phyloP scores from a whole-genome alignment of 176 grass and related monocot genomes.

The Triticum aestivum region DNA sequence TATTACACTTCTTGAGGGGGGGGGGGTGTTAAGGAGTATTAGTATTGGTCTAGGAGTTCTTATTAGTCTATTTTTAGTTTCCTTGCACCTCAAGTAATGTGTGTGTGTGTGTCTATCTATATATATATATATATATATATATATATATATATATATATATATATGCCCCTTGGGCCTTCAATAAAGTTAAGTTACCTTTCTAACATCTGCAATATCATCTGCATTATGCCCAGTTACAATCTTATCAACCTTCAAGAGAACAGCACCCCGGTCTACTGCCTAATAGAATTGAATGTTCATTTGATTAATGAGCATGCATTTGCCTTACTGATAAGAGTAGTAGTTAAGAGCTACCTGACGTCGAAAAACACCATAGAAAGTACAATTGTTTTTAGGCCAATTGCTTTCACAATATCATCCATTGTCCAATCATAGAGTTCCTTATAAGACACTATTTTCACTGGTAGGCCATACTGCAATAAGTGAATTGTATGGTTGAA shows the following conservation, averaged over 20 bases:
- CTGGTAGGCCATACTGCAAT: conserved; percentile 72
- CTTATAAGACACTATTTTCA: conserved; percentile 96
- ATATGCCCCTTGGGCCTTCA: too few relatives aligned
- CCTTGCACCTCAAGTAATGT: too few relatives aligned
- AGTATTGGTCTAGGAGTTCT: too few relatives aligned
- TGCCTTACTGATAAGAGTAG: neutral
- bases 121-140: too few relatives aligned
- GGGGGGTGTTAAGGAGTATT: too few relatives aligned
- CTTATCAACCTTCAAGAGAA: conserved; percentile 81
- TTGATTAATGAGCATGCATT: neutral
- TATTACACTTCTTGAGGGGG: too few relatives aligned
- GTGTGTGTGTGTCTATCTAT: too few relatives aligned
- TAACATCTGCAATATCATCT: conserved; percentile 82
- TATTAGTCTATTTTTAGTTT: too few relatives aligned
- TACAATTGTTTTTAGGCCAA: conserved; percentile 97
- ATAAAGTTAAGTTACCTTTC: too few relatives aligned
- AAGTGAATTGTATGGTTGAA: conserved; percentile 19
- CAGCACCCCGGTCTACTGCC: conserved; percentile 91
- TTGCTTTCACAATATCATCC: conserved; percentile 95
- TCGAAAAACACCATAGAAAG: conserved; percentile 90
- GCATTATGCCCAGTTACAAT: conserved; percentile 98
- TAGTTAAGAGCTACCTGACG: conserved; percentile 58
- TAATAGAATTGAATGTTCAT: conserved; percentile 12
- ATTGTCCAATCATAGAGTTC: conserved; percentile 96
- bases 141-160: too few relatives aligned